Evolutionary conservation across 2,329 filamentous ascomycete species (phyloP), one percentile per base, ranked within the genome.

Genomic region (Fonsecaea multimorphosa): DNA sequence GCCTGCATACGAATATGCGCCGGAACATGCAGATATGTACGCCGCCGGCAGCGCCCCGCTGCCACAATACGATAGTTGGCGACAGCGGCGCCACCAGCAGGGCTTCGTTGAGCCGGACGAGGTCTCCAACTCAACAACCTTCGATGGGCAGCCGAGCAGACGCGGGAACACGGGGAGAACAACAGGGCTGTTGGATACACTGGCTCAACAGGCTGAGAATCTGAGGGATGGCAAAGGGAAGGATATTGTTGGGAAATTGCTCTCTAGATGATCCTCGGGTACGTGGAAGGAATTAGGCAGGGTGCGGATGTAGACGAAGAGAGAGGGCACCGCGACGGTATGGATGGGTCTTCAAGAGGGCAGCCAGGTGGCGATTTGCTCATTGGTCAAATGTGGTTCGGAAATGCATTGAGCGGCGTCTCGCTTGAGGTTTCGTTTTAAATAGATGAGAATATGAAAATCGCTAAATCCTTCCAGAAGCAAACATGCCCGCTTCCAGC

Each of bases 21-120:
- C 51, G 16, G 27, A 19, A 19, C 27, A 6, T 31, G 19, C 31
- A 11, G 5, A n/a, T 11, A n/a, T n/a, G 51, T 54, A 54, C 51
- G 14, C 51, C 51, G 14, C 51, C 24, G 14, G 27, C 27, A 49
- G 22, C 44, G 44, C 56, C 11, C 27, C 38, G 27, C 56, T 27
- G 6, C 19, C 38, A 24, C 38, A 58, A 2, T 49, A 49, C 27
- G 22, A 58, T 7, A 34, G 12, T 9, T 34, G 22, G 8, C 51
- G 44, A 8, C 52, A 51, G n/a, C 32, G 40, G 22, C 55, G 29
- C 16, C 46, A 29, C 22, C 46, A 36, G 19, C 31, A 53, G 22
- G 64, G 64, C 19, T 67, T 67, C 31, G 61, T 64, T 3, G 60
- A 67, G 56, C 14, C 46, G 16, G 59, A 55, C 24, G 56, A 57